phyloP scores from a whole-genome alignment of 768 basidiomycete genomes.

The Phlebiopsis flavidoalba region DNA sequence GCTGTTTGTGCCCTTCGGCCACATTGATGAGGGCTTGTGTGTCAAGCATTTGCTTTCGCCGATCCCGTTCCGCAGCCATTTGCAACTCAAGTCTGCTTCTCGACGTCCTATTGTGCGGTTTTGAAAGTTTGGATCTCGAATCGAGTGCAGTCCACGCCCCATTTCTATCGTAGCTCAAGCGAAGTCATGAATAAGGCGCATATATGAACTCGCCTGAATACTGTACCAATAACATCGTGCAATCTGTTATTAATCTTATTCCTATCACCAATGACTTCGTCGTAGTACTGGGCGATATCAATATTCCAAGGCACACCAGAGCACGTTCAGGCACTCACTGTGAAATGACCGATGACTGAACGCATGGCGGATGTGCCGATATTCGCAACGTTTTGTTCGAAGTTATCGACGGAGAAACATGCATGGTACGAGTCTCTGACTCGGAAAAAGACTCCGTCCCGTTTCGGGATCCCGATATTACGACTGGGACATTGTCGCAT shows the following conservation, averaged over 20 bases:
- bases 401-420: conserved; percentile 46
- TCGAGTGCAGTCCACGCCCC: conserved; percentile 54
- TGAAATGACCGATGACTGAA: conserved; percentile 47
- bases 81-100: conserved; percentile 57
- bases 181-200: neutral
- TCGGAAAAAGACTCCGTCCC: conserved; percentile 52
- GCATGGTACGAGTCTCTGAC: conserved; percentile 49
- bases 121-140: conserved; percentile 60
- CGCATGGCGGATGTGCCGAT: conserved; percentile 52
- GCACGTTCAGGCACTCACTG: conserved; percentile 33
- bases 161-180: conserved; percentile 28
- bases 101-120: conserved; percentile 55
- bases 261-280: conserved; percentile 48
- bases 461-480: conserved; percentile 47
- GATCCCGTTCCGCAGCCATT: conserved; percentile 54
- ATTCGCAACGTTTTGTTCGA: conserved; percentile 43
- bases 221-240: conserved; percentile 45
- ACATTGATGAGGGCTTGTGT: conserved; percentile 55
- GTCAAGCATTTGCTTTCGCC: conserved; percentile 52
- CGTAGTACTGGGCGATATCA: conserved; percentile 12
- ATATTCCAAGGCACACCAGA: conserved; percentile 17
- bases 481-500: conserved; percentile 37
- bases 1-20: conserved; percentile 54
- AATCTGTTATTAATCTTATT: conserved; percentile 46
- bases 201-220: conserved; percentile 31